Base-by-base conservation (phyloP, 306 rosid species). In the Coriaria nepalensis region DNA sequence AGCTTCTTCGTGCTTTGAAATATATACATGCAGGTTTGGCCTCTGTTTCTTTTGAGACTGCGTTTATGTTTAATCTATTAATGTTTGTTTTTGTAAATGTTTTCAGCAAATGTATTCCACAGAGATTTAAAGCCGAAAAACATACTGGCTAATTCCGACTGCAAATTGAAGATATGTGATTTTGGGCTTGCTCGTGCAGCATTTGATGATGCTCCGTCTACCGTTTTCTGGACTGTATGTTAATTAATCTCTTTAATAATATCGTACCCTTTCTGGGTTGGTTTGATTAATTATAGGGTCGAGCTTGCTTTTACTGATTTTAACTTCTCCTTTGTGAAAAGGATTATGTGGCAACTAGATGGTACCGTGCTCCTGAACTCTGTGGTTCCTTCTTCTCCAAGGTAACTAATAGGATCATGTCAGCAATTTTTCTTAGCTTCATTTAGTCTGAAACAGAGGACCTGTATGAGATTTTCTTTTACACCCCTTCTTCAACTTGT, bases 361-460 rank as follows among this genome's bases (percentile, higher is more conserved):
- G 87, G 87, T 79, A 79, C 52, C 87, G 87, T 54, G 87, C 87
- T 47, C 87, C 87, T 38, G 87, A 79, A 73, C 83, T 79, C 11
- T 76, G 87, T 45, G 87, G 87, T 55, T 76, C 80, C 6, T 79
- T 79, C 60, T 73, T 67, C 73, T 79, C 87, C 41, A 76, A 79
- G 78, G 87, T 79, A 45, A 59, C 43, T 33, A 11, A 42, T 15
- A 44, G 6, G 9, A 33, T 5, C 37, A 35, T 10, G 11, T 42
- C 9, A 38, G 20, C 32, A 10, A 39, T 33, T 33, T 53, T 10
- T 36, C 54, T 49, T 49, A 10, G 7, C 41, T 49, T 20, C 6
- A 9, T 53, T 53, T 6, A 39, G 13, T 53, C 10, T 20, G 10
- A 11, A 20, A 3, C 29, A 3, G 3, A 20, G 29, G 29, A 20